Evolutionary conservation across 495 filamentous ascomycete genomes (phyloP), one percentile per base, ranked within the genome.

Genomic region (Daldinia vernicosa): DNA sequence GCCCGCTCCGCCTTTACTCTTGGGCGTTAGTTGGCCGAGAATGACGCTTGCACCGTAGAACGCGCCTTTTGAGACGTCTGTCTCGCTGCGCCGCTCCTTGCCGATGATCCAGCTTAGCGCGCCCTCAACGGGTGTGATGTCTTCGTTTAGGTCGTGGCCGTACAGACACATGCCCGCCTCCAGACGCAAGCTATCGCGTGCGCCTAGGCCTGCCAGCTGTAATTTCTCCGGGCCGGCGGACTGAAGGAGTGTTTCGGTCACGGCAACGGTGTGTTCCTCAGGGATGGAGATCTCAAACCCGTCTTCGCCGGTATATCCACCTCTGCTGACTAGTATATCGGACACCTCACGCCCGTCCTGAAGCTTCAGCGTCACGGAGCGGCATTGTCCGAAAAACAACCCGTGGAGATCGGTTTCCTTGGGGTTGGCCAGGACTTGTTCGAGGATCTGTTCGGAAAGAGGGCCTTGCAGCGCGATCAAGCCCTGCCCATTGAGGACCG

Each of bases 81-180:
- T 56, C 19, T 67, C 64, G 22, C 43, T 15, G 66, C 93, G 89
- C 45, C 96, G 87, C 53, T 89, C 85, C 79, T 92, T 91, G 62
- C 89, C 89, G 59, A 99, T 87, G 62, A 97, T 86, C 94, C 95
- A 99, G 78, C 87, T 85, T 3, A 99, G 84, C 3, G 87, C 89
- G 4, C 89, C 95, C 80, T 93, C 91, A 22, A 93, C 92, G 1
- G 96, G 95, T 4, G 96, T 97, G 22, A 91, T 97, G 3, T 84
- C 82, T 66, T 97, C 96, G 75, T 96, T 88, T 50, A 99, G 87
- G 80, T 99, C 95, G 78, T 97, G 93, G n/a, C 95, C 95, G 83
- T 98, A 98, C 26, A 98, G 87, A 80, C 93, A 98, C 94, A 99
- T 95, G 55, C 95, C 95, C 0, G 96, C 95, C 80, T 99, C 95